Conservation (phyloP, 345 rosid genomes). For the Raphanus raphanistrum region DNA sequence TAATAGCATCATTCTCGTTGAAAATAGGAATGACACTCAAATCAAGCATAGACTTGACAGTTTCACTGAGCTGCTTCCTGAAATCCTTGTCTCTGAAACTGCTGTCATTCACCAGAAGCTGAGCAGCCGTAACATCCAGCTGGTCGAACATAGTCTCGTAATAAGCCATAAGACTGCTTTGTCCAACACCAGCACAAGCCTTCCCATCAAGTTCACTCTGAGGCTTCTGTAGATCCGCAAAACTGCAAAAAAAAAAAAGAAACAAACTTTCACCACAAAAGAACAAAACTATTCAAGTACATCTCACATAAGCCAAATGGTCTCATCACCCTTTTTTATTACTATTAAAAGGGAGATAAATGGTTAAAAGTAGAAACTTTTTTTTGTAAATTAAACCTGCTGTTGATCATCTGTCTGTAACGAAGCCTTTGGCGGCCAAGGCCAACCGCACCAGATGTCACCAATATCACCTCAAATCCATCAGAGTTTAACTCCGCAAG, state of each 20-base stretch:
- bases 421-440: constrained; percentile 96
- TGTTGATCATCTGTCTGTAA: constrained; percentile 76
- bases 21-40: constrained; percentile 84
- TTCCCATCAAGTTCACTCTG: constrained; percentile 90
- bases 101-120: constrained; percentile 88
- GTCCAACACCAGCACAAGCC: constrained; percentile 99
- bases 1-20: constrained; percentile 97
- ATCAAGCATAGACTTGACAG: constrained; percentile 63
- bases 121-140: constrained; percentile 96
- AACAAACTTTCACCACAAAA: constrained; percentile 19
- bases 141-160: constrained; percentile 87
- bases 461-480: constrained; percentile 85
- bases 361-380: not conserved
- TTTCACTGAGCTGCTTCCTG: constrained; percentile 82
- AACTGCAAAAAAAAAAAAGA: constrained; percentile 48
- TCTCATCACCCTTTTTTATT: not conserved
- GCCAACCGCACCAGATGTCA: constrained; percentile 95
- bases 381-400: constrained; percentile 59
- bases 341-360: not conserved
- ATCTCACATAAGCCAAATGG: constrained; percentile 1
- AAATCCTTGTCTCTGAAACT: constrained; percentile 80
- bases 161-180: constrained; percentile 91
- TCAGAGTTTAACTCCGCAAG: constrained; percentile 79
- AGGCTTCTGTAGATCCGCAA: constrained; percentile 97
- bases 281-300: not conserved